Evolutionary conservation across 176 grass and related monocot genomes (phyloP), one percentile per base, ranked within the genome.

Genomic region (Poa annua): DNA sequence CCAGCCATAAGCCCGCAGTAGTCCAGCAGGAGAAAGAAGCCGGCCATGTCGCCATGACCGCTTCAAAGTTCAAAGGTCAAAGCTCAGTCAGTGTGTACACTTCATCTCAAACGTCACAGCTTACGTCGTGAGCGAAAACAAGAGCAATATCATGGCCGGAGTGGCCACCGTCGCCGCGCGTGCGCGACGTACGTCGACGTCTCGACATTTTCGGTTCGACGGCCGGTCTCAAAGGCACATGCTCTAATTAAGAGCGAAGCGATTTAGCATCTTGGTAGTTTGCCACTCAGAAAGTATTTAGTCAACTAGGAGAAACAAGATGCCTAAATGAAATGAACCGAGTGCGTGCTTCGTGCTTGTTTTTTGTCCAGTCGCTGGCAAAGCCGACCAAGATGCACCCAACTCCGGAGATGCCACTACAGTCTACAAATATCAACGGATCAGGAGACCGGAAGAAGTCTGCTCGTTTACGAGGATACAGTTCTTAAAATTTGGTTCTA

Each of bases 31-130:
- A 17, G 10, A 39, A 39, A 39, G 36, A 39, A 50, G 22, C 44
- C 70, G 39, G 35, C 35, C 35, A 48, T 47, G 70, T 49, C 70
- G 35, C 35, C 35, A 48, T 47, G 70, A 73, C 70, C 70, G 7
- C 1, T 49, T 73, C 70, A 73, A 71, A 24, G 39, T 49, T 73
- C 70, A 73, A 71, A 24, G 39, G 39, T 71, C 67, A 71, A 73
- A 29, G 39, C 10, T 44, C 42, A 44, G n/a, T 24, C 39, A 6
- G 21, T 15, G 41, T 67, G 65, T 16, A 50, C 70, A 10, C 44
- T 73, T 73, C 42, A 29, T 26, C 33, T 16, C 13, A 72, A 29
- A 29, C 44, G 70, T 73, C 70, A 73, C 22, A 73, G 70, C 70
- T 73, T 49, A 73, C 70, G 70, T 50, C 42, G 70, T 42, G 0